Base-by-base conservation (phyloP, 371 early-diverging fungal genomes). In the Blakeslea trispora region DNA sequence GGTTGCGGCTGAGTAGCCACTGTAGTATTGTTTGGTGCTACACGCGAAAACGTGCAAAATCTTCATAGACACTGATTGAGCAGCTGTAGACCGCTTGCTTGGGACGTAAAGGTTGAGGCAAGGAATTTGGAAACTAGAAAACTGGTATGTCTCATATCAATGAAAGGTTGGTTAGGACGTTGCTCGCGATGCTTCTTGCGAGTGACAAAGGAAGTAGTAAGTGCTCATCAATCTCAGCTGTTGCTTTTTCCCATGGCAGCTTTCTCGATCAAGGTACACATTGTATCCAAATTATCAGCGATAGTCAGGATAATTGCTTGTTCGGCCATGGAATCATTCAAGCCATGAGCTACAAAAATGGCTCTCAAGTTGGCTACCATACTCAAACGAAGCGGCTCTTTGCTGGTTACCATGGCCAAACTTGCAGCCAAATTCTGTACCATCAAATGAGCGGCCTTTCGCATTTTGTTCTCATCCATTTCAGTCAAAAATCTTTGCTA, bases 401-500 rank as follows among this genome's bases (percentile, higher is more conserved):
- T 89, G 63, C 92, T 93, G 8, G 95, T 91, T 13, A 93, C 96
- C 31, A 94, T 83, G 5, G 94, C 95, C 34, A 96, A 80, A 51
- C 83, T 86, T 1, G 87, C 89, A 19, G 75, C 68, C 21, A 97
- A 71, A 23, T 86, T 91, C 50, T 92, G 91, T 5, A 87, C 94
- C 97, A 98, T 98, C 49, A 87, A 59, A 61, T 94, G 93, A 7
- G 96, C 96, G 4, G 99, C 92, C 42, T 89, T 86, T 37, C 92
- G 77, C 88, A 97, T 86, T 63, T 89, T 88, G 47, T 91, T 90
- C 61, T 96, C 97, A 62, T 94, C 90, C 3, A 89, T 82, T 68
- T 97, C 98, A 64, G 90, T 81, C 0, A 91, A 77, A 97, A 97
- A 65, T 98, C 99, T 69, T 96, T 96, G 45, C 87, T 67, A 21